Base-by-base conservation (phyloP, 1,284 basidiomycete species). In the Phylloboletellus chloephorus region DNA sequence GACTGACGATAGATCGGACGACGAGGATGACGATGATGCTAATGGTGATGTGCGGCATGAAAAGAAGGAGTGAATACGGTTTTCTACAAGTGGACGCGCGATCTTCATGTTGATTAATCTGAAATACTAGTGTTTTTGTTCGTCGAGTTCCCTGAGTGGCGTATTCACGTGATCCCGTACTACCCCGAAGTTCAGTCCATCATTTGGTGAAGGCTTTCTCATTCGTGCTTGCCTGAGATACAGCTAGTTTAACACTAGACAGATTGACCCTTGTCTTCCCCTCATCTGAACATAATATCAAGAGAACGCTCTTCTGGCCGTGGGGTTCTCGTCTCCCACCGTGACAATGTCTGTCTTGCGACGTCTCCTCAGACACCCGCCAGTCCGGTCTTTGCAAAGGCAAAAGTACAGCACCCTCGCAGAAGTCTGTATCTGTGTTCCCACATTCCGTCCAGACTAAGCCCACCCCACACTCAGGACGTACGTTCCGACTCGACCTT, bases 1-100 rank as follows among this genome's bases (percentile, higher is more conserved):
- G 41, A 55, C 47, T 7, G 55, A 58, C 24, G 74, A 69, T 1
- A 72, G 83, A 39, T 86, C 83, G 3, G 83, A 87, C 43, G 80
- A 84, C 49, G 83, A 87, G 52, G 80, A 71, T 43, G 75, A 61
- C n/a, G 57, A 51, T 17, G 50, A 54, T 24, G 52, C 28, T 7
- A 46, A 61, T 12, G 57, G 55, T 23, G 52, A 58, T 21, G 54
- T 22, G 13, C 24, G 41, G 30, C 10, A 58, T 9, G 47, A 52
- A 39, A 70, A 62, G 46, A 63, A 71, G 28, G 62, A 68, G 16
- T 61, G 54, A 56, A 38, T 20, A 37, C 16, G 11, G 21, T 23
- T 13, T 33, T 20, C 40, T 37, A 33, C 30, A 28, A 35, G 21
- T 34, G 9, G 21, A 12, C 7, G 11, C 15, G 37, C 13, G 15